Conservation (phyloP, 2,329 filamentous ascomycete species). For the Sporothrix protearum region DNA sequence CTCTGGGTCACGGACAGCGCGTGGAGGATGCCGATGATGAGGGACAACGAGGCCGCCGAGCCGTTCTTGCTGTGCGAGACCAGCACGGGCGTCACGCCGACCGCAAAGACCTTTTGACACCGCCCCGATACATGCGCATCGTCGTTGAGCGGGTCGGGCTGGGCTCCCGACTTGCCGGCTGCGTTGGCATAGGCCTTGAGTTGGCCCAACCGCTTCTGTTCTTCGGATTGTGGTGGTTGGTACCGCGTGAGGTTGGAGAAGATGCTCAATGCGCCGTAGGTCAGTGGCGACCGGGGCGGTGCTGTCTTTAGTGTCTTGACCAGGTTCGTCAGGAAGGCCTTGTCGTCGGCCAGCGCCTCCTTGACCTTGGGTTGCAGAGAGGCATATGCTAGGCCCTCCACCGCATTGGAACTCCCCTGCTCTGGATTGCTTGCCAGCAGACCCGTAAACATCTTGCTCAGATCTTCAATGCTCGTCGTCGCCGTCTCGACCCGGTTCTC, state of each 20-base stretch:
- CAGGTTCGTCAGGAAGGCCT: conserved; percentile 64
- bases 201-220: conserved; percentile 87
- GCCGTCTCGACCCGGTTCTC: conserved; percentile 47
- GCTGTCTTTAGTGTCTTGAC: conserved; percentile 60
- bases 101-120: conserved; percentile 74
- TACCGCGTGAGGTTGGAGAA: conserved; percentile 82
- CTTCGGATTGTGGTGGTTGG: conserved; percentile 72
- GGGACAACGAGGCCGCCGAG: conserved; percentile 65
- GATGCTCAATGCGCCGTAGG: conserved; percentile 83
- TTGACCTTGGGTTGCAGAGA: conserved; percentile 83
- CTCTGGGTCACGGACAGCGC: conserved; percentile 71
- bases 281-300: conserved; percentile 62
- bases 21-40: conserved; percentile 73
- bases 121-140: conserved; percentile 71
- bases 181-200: conserved; percentile 93
- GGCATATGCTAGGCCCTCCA: conserved; percentile 90
- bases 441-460: conserved; percentile 61
- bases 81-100: conserved; percentile 71
- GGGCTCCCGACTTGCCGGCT: conserved; percentile 55
- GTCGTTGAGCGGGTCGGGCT: conserved; percentile 66
- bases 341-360: conserved; percentile 70
- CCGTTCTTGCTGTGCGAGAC: conserved; percentile 71
- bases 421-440: conserved; percentile 53
- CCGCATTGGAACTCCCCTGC: conserved; percentile 61
- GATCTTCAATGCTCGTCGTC: conserved; percentile 61